Percentiles rank a stretch among this genome's conserved stretches.
phyloP scores from a whole-genome alignment of 768 basidiomycete species.

The Lactarius quietus region DNA sequence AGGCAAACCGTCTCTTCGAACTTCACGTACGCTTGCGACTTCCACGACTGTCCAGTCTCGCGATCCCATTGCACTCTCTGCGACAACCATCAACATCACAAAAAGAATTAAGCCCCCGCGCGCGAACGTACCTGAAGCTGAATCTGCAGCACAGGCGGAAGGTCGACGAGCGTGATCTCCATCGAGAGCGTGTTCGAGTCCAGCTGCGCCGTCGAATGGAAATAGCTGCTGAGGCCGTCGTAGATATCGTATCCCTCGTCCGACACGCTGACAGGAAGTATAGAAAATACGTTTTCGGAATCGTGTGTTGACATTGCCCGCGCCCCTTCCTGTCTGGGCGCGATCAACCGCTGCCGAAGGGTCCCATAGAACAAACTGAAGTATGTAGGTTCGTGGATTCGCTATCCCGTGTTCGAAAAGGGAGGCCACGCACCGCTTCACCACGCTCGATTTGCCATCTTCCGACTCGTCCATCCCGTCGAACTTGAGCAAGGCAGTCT shows the following conservation, averaged over 20 bases:
- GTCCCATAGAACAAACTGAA: conserved; percentile 84
- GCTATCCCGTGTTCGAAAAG: not conserved
- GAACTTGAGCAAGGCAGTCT: conserved; percentile 83
- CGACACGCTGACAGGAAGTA: conserved; percentile 89
- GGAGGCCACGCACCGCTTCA: conserved; percentile 66
- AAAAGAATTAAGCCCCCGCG: not conserved
- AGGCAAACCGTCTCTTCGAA: conserved; percentile 84
- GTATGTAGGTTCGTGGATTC: too few relatives aligned
- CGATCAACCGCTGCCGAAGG: conserved; percentile 57
- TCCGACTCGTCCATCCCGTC: conserved; percentile 45
- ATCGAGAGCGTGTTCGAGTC: conserved; percentile 84
- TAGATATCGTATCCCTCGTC: conserved; percentile 90
- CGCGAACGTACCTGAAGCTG: conserved; percentile 76
- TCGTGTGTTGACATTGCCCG: conserved; percentile 64
- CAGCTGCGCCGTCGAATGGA: conserved; percentile 84
- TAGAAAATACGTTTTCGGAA: conserved; percentile 90
- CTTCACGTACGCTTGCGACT: conserved; percentile 93
- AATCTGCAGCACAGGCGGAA: conserved; percentile 90
- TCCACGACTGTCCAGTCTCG: conserved; percentile 86
- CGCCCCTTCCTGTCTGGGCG: conserved; percentile 37
- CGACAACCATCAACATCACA: not conserved
- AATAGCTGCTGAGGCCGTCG: conserved; percentile 88
- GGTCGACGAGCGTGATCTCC: conserved; percentile 80
- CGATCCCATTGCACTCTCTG: conserved; percentile 95
- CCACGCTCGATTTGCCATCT: conserved; percentile 66